Conservation (phyloP, 2,329 filamentous ascomycete species). For the Trematosphaeria pertusa region DNA sequence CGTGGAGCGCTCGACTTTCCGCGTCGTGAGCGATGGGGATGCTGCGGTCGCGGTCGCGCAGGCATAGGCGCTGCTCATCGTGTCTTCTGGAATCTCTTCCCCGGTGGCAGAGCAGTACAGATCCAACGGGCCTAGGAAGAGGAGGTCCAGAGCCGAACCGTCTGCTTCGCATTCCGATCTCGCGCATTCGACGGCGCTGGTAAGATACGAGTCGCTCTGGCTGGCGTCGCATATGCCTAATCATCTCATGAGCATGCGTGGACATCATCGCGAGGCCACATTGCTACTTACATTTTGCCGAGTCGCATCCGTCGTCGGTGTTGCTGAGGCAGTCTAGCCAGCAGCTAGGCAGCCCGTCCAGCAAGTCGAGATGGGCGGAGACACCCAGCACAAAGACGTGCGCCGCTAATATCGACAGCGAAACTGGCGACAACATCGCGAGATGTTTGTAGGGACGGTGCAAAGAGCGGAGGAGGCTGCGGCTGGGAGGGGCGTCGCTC, state of each 20-base stretch:
- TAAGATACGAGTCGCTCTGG: conserved; percentile 25
- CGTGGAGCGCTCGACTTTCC: conserved; percentile 15
- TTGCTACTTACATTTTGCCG: conserved; percentile 22
- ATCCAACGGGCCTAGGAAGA: conserved; percentile 27
- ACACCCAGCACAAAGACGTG: conserved; percentile 6
- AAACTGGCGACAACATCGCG: conserved; percentile 8
- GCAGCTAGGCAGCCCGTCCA: conserved; percentile 26
- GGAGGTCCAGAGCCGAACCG: conserved; percentile 19
- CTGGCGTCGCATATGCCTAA: conserved; percentile 36
- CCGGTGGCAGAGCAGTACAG: conserved; percentile 24
- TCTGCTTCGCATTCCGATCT: conserved; percentile 22
- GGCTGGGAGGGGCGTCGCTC: no score
- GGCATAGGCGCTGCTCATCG: conserved; percentile 28
- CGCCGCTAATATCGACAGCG: conserved; percentile 7
- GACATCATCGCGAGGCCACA: background rate
- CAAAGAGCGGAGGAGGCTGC: background rate
- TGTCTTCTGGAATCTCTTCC: conserved; percentile 23
- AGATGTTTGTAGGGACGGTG: background rate
- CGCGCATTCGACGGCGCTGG: conserved; percentile 27
- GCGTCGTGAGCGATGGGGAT: conserved; percentile 7
- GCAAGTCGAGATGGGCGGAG: conserved; percentile 22
- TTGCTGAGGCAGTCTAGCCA: conserved; percentile 27
- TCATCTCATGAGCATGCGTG: conserved; percentile 8
- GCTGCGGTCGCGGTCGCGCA: conserved; percentile 17
- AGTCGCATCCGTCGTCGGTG: conserved; percentile 26